Conservation (phyloP, 179 eudicot genomes). For the Sideroxylon spinosum region DNA sequence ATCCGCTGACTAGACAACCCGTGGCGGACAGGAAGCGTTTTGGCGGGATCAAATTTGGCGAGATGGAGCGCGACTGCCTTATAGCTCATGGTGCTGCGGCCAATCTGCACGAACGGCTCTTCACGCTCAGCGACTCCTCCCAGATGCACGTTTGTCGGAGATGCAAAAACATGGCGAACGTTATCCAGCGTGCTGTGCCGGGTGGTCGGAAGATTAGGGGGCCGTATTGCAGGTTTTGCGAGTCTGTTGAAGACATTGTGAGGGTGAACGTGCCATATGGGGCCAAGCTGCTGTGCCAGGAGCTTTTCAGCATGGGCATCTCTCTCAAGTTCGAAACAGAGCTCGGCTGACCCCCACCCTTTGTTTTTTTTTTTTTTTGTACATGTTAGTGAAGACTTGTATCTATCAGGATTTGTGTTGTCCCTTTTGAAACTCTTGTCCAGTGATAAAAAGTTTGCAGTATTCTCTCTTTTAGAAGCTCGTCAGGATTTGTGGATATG, state of each 20-base stretch:
- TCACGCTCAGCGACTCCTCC: conserved; percentile 80
- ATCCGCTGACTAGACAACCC: conserved; percentile 92
- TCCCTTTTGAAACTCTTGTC: too few species aligned
- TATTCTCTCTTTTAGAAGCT: too few species aligned
- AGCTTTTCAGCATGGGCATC: conserved; percentile 96
- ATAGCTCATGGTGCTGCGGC: conserved; percentile 95
- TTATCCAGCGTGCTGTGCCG: conserved; percentile 63
- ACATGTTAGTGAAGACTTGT: too few species aligned
- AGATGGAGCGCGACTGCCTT: conserved; percentile 93
- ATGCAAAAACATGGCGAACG: conserved; percentile 70
- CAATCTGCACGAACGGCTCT: conserved; percentile 88
- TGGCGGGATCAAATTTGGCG: conserved; percentile 92
- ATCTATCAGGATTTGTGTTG: too few species aligned
- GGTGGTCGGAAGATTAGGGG: conserved; percentile 83
- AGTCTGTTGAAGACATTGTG: conserved; percentile 66
- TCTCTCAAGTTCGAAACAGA: conserved; percentile 84
- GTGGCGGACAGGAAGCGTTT: conserved; percentile 90
- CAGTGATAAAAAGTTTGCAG: too few species aligned
- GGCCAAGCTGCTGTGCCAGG: conserved; percentile 78
- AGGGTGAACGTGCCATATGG: conserved; percentile 84
- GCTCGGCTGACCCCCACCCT: conserved; percentile 33
- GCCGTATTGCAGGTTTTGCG: conserved; percentile 81
- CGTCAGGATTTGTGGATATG: too few species aligned
- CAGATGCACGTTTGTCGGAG: conserved; percentile 78
- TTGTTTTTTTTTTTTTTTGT: too few species aligned